Conservation (phyloP, 495 filamentous ascomycete genomes). For the Penicillium maclennaniae region DNA sequence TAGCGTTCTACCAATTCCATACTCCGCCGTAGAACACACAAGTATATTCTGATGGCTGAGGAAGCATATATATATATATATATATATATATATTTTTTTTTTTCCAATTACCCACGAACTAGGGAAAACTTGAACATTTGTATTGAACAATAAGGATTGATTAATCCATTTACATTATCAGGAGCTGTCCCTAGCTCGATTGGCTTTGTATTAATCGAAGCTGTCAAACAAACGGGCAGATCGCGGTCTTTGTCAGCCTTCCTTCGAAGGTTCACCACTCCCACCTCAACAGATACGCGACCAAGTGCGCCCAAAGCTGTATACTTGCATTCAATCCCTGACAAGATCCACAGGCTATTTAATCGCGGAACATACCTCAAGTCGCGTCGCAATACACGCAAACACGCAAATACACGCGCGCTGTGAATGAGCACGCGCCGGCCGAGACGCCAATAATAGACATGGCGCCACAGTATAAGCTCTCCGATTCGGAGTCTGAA, state of each 20-base stretch:
- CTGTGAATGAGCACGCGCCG: background rate
- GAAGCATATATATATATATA: too few species aligned
- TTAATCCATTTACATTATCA: background rate
- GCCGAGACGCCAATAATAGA: background rate
- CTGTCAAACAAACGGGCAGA: background rate
- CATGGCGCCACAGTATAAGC: conserved; percentile 34
- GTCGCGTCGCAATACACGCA: background rate
- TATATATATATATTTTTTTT: too few species aligned
- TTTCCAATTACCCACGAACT: background rate
- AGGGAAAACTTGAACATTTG: background rate
- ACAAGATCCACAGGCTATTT: background rate
- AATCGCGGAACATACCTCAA: background rate
- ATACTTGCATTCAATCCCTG: background rate
- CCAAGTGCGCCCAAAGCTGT: background rate
- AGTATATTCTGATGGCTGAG: too few species aligned
- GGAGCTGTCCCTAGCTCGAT: too few species aligned
- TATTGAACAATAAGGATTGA: too few species aligned
- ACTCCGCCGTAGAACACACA: too few species aligned
- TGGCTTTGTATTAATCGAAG: background rate
- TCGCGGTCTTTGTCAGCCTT: conserved; percentile 3
- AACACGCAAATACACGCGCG: background rate
- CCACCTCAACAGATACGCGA: conserved; percentile 2
- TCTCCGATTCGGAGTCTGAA: conserved; percentile 38
- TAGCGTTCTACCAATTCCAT: too few species aligned
- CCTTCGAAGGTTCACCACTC: background rate